These are phyloP conservation scores for Flaveria linearis DNA, from an alignment of 129 eudicot genomes.

Conservation along the genomic window DNA sequence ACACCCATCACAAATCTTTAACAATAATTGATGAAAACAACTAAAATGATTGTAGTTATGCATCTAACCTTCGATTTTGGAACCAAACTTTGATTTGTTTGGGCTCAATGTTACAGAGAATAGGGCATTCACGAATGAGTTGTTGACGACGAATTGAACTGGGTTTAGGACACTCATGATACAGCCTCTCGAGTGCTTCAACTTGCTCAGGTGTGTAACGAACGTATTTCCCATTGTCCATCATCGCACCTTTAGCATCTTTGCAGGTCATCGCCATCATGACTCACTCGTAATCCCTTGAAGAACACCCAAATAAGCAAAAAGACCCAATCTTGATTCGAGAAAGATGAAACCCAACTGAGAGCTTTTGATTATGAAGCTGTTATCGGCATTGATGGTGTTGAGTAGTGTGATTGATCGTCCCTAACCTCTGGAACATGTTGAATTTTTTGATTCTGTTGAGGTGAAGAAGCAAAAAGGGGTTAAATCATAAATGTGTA, in stretches of 20 bases:
- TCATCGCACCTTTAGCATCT: constrained; percentile 61
- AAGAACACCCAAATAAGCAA: no score
- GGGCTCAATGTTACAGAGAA: constrained; percentile 85
- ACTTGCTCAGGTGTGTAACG: constrained; percentile 99
- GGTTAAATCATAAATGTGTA: background rate
- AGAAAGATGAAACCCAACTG: no score
- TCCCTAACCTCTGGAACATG: constrained; percentile 48
- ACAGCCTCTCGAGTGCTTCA: constrained; percentile 93
- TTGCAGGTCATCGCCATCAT: constrained; percentile 65
- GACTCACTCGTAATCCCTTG: no score
- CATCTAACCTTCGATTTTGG: constrained; percentile 60
- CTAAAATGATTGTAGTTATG: no score
- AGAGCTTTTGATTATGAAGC: no score
- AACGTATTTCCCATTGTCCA: constrained; percentile 87
- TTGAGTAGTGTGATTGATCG: constrained; percentile 12
- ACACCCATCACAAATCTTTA: background rate
- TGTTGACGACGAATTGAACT: constrained; percentile 89
- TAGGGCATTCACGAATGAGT: constrained; percentile 90
- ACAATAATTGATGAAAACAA: no score
- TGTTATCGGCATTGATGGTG: no score
- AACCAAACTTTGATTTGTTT: constrained; percentile 99
- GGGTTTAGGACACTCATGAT: constrained; percentile 93
- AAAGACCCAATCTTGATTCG: background rate
- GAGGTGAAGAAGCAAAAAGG: constrained; percentile 2
- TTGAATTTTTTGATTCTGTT: constrained; percentile 18